phyloP scores from a whole-genome alignment of 495 filamentous ascomycete species.

The Penicillium antarcticum region DNA sequence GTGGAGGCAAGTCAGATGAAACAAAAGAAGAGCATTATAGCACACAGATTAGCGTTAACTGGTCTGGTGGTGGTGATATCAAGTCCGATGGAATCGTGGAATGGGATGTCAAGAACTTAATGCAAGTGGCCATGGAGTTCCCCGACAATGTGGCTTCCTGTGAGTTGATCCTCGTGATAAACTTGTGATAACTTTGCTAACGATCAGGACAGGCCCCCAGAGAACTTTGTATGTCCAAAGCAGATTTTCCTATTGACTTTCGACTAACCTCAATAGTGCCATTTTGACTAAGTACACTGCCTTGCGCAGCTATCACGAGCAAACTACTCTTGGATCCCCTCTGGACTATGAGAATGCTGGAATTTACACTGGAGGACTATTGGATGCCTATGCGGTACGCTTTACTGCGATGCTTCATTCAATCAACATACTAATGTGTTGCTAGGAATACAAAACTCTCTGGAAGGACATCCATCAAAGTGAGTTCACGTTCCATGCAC shows the following conservation, averaged over 20 bases:
- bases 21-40: neutral
- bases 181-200: no score
- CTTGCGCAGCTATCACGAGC: neutral
- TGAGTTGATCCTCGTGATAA: no score
- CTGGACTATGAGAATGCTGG: constrained; percentile 6
- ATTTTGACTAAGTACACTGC: constrained; percentile 6
- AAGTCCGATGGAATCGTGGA: neutral
- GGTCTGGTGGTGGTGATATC: constrained; percentile 1
- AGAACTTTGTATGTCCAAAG: neutral
- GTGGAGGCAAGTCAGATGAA: neutral
- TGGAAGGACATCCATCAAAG: no score
- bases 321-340: neutral
- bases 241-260: no score
- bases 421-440: neutral
- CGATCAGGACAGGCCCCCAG: no score
- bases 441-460: no score
- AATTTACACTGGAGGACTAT: neutral
- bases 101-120: neutral
- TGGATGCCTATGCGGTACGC: neutral
- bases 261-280: neutral
- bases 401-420: neutral
- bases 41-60: neutral
- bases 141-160: no score
- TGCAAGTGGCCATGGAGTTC: no score
- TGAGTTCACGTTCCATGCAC: no score